Evolutionary conservation across 768 basidiomycete genomes (phyloP).

Genomic region (Suillus ampliporus): DNA sequence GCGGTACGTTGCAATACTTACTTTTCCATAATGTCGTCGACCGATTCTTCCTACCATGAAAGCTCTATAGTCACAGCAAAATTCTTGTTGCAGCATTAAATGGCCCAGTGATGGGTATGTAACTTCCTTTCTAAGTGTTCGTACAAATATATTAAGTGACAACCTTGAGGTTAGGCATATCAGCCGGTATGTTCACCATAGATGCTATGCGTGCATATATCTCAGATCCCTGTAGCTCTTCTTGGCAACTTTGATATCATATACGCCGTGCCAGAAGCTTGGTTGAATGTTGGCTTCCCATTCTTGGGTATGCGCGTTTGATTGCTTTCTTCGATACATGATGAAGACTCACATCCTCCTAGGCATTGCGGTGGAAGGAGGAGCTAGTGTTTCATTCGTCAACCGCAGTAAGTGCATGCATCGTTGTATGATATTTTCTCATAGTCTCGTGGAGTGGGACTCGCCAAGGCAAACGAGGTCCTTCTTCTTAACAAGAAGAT

Average conservation of each 20-base stretch:
- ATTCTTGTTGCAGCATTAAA: slow-evolving; percentile 74
- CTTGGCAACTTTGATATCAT: slow-evolving; percentile 81
- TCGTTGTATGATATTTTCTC: neutral
- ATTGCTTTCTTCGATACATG: slow-evolving; percentile 1
- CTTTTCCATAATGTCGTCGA: neutral
- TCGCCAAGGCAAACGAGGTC: slow-evolving; percentile 72
- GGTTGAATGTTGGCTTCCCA: slow-evolving; percentile 71
- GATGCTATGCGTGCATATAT: neutral
- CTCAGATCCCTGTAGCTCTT: slow-evolving; percentile 49
- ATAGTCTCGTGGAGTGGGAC: slow-evolving; percentile 55
- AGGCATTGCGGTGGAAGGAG: slow-evolving; percentile 74
- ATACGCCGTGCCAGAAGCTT: slow-evolving; percentile 63
- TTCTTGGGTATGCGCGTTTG: slow-evolving; percentile 52
- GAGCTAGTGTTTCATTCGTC: slow-evolving; percentile 70
- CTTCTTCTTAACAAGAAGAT: slow-evolving; percentile 75
- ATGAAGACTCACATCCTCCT: slow-evolving; percentile 11
- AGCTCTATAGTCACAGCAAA: slow-evolving; percentile 76
- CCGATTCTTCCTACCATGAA: neutral
- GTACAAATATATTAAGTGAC: neutral
- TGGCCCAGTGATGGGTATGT: slow-evolving; percentile 75
- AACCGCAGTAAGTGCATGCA: slow-evolving; percentile 58
- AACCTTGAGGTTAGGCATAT: slow-evolving; percentile 52
- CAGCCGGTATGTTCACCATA: slow-evolving; percentile 52
- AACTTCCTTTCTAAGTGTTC: neutral
- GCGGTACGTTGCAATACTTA: slow-evolving; percentile 51